These are phyloP conservation scores for Phialocephala sp. DNA, from an alignment of 2,329 filamentous ascomycete species.

Conservation along the genomic window DNA sequence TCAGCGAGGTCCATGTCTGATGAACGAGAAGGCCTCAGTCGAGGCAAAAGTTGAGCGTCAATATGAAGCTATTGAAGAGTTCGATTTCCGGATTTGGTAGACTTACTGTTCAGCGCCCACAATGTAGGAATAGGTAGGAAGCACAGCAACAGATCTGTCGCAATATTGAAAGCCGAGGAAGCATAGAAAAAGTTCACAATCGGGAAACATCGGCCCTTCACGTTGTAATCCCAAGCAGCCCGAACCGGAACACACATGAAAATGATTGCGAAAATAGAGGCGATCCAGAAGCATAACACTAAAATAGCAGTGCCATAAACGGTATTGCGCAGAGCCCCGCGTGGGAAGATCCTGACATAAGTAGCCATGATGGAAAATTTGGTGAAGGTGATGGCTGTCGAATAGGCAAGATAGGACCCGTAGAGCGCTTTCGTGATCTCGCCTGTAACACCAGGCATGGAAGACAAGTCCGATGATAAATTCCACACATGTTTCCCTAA, in stretches of 20 bases:
- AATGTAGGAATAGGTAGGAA: conserved; percentile 27
- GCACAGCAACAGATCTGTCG: conserved; percentile 26
- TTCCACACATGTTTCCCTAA: conserved; percentile 32
- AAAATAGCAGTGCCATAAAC: conserved; percentile 16
- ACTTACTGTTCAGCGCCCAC: conserved; percentile 24
- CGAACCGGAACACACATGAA: conserved; percentile 28
- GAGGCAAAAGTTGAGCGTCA: too few relatives aligned
- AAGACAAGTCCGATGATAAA: conserved; percentile 13
- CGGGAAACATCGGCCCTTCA: conserved; percentile 19
- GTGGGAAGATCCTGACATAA: conserved; percentile 27
- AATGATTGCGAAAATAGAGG: conserved; percentile 29
- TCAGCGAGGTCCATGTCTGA: background rate
- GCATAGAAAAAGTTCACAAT: conserved; percentile 30
- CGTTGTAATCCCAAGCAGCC: conserved; percentile 26
- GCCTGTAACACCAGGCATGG: conserved; percentile 4
- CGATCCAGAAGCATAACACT: conserved; percentile 23
- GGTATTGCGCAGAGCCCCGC: conserved; percentile 11
- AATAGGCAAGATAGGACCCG: conserved; percentile 25
- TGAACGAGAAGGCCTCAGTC: too few relatives aligned
- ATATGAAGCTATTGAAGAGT: too few relatives aligned
- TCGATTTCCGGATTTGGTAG: background rate
- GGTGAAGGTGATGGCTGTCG: conserved; percentile 27
- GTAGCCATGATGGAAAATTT: conserved; percentile 30
- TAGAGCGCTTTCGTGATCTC: conserved; percentile 24
- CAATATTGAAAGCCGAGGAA: conserved; percentile 24